These are phyloP conservation scores for Yamadazyma sp. DNA, from an alignment of 1,139 yeast genomes.

Conservation along the genomic window DNA sequence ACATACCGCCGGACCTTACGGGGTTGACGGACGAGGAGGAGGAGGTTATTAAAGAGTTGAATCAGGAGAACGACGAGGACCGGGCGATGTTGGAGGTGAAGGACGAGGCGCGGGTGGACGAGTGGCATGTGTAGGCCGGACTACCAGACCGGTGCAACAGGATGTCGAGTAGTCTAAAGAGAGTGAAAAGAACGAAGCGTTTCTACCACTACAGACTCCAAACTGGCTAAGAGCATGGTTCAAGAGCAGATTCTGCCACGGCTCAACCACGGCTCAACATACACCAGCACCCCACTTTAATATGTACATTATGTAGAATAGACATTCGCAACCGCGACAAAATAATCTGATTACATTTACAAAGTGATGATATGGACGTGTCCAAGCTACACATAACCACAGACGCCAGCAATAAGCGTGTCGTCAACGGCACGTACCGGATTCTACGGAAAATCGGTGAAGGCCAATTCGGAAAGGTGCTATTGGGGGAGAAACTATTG, in stretches of 20 bases:
- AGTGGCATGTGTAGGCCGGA: neutral
- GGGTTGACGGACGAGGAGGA: slow-evolving; percentile 67
- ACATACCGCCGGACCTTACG: slow-evolving; percentile 80
- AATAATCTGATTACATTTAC: neutral
- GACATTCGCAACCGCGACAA: neutral
- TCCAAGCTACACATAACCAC: slow-evolving; percentile 28
- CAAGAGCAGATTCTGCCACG: no score
- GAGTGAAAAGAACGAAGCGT: no score
- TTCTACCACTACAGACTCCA: no score
- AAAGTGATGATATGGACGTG: slow-evolving; percentile 22
- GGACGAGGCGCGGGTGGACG: slow-evolving; percentile 26
- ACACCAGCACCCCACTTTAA: no score
- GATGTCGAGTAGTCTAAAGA: no score
- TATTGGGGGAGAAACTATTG: slow-evolving; percentile 26
- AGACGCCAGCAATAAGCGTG: slow-evolving; percentile 31
- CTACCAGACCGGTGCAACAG: no score
- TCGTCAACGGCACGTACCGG: slow-evolving; percentile 35
- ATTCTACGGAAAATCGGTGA: slow-evolving; percentile 42
- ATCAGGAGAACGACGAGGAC: slow-evolving; percentile 47
- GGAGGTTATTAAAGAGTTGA: slow-evolving; percentile 47
- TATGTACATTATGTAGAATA: neutral
- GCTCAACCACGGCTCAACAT: no score
- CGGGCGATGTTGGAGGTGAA: slow-evolving; percentile 19
- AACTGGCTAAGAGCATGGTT: no score
- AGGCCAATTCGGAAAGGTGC: slow-evolving; percentile 47